Conservation (phyloP, 805 yeast genomes). For the Suhomyces prunicola region DNA sequence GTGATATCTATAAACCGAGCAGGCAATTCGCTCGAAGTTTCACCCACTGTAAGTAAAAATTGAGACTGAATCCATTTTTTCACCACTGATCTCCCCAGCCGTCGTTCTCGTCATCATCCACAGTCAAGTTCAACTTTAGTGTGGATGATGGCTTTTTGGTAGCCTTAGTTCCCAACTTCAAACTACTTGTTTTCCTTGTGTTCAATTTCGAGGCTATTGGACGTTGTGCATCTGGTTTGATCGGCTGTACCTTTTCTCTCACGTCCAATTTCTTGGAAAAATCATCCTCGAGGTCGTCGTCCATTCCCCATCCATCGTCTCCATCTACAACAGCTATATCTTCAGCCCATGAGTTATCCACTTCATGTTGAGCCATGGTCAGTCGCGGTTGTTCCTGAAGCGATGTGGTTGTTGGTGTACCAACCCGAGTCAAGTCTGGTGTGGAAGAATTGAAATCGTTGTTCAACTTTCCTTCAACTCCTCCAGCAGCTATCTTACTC, state of each 20-base stretch:
- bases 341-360: conserved; percentile 10
- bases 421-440: conserved; percentile 30
- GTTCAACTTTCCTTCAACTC: conserved; percentile 32
- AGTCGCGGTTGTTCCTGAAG: conserved; percentile 2
- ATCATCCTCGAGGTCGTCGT: conserved; percentile 11
- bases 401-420: conserved; percentile 23
- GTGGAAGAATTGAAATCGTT: conserved; percentile 37
- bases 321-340: conserved; percentile 15
- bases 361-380: background rate
- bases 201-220: conserved; percentile 2
- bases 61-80: background rate
- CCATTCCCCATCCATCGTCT: conserved; percentile 23
- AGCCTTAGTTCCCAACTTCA: conserved; percentile 20
- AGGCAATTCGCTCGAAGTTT: no score
- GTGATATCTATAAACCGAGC: no score
- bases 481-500: conserved; percentile 28
- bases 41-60: no score
- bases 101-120: conserved; percentile 23
- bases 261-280: conserved; percentile 1
- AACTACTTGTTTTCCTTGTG: conserved; percentile 13
- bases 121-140: conserved; percentile 23
- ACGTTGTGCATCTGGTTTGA: conserved; percentile 1
- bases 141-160: conserved; percentile 19
- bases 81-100: conserved; percentile 26
- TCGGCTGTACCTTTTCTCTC: background rate